A percentile compares a stretch with the other conserved stretches of the same genome.
These are phyloP conservation scores for Corrigiola litoralis DNA, from an alignment of 179 eudicot genomes.

Conservation along the genomic window DNA sequence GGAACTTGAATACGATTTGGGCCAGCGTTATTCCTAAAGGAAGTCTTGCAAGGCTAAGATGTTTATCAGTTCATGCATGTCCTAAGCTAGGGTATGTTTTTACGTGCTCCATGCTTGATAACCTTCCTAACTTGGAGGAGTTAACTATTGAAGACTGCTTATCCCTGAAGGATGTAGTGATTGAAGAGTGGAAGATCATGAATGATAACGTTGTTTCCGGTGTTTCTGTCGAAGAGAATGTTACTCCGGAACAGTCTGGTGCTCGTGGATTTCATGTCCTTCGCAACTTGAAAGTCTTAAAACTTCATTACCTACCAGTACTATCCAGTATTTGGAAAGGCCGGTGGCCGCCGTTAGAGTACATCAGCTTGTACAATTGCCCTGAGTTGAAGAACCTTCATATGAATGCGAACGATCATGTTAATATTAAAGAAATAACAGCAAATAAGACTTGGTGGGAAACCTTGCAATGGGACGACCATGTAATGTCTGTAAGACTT, in stretches of 20 bases:
- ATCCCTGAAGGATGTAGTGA: conserved; percentile 16
- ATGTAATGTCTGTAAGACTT: background rate
- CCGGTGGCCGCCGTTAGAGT: conserved; percentile 19
- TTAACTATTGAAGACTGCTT: conserved; percentile 27
- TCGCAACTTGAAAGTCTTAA: conserved; percentile 16
- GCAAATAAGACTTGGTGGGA: conserved; percentile 28
- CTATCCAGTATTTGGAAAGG: conserved; percentile 19
- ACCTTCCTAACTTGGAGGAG: conserved; percentile 19
- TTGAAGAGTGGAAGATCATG: conserved; percentile 1
- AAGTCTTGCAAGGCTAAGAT: conserved; percentile 18
- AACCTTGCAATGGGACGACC: conserved; percentile 21
- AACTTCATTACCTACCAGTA: conserved; percentile 23
- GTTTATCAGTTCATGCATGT: conserved; percentile 24
- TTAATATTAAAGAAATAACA: conserved; percentile 15
- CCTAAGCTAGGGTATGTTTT: conserved; percentile 22
- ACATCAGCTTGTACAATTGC: conserved; percentile 20
- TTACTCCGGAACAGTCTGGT: background rate
- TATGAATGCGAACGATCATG: conserved; percentile 11
- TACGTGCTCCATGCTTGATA: conserved; percentile 11
- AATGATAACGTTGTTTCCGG: background rate
- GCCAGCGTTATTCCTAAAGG: background rate
- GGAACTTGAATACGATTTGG: conserved; percentile 24
- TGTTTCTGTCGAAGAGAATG: background rate
- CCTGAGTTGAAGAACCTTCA: conserved; percentile 18
- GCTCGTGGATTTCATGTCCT: background rate